Base-by-base conservation (phyloP, 2,329 filamentous ascomycete species). In the Leptographium radiaticola region DNA sequence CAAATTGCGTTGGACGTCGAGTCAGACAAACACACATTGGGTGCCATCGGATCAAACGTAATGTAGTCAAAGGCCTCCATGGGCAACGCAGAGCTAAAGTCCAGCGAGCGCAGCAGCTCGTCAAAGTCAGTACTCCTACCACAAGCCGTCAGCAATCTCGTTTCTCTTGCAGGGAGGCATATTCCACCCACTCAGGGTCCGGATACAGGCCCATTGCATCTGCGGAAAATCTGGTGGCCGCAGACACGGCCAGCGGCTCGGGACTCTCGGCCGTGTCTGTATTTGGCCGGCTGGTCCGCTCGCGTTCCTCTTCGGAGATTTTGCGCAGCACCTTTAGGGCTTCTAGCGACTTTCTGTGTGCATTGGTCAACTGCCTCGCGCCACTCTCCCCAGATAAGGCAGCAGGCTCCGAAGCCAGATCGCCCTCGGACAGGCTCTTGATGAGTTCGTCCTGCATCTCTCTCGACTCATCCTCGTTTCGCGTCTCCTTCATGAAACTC, bases 31-130 rank as follows among this genome's bases (percentile, higher is more conserved):
- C 30, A 11, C 30, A 33, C 44, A 8, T 25, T 33, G 13, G 44
- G 25, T 46, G 44, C 30, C 25, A 46, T 46, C 16, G 47, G 31
- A 12, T 49, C 47, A 13, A 33, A 49, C 2, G 47, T 49, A 11
- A 49, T 49, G 47, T 33, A 49, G 47, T 49, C 47, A 38, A 49
- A 49, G 10, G 47, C 47, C 33, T 49, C 47, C 12, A 49, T 36
- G 6, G 47, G 47, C 33, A 49, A 25, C 6, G 47, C n/a, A 49
- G 20, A 20, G 33, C 30, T 20, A 15, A 49, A 38, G 47, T 49
- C 47, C 13, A 49, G 20, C 9, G 47, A 38, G n/a, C 47, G 47
- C 12, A 49, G 18, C 4, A 49, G 47, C 20, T 49, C 33, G 47
- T 39, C 36, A 33, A 49, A 39, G 3, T 49, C 47, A 16, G 10